Conservation (phyloP, 192 early-diverging fungal genomes). For the Cetraspora pellucida region DNA sequence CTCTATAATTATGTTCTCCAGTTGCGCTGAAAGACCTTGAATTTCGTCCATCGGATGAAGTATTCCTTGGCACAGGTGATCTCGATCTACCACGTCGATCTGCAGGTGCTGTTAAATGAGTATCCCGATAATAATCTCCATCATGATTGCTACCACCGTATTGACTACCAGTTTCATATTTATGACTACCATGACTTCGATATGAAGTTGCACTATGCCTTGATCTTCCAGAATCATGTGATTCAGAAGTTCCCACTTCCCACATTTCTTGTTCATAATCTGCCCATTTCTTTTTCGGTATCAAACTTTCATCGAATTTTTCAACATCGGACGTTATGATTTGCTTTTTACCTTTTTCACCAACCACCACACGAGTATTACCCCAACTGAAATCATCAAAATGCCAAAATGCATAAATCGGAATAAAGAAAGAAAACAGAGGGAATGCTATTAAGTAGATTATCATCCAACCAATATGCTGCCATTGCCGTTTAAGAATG, state of each 20-base stretch:
- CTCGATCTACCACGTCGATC: constrained; percentile 15
- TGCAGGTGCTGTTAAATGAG: constrained; percentile 21
- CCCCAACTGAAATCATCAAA: constrained; percentile 99
- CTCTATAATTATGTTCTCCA: constrained; percentile 23
- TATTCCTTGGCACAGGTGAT: constrained; percentile 20
- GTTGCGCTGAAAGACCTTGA: constrained; percentile 7
- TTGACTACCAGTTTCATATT: constrained; percentile 21
- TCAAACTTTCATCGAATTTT: constrained; percentile 82
- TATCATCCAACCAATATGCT: constrained; percentile 81
- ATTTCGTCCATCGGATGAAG: constrained; percentile 7
- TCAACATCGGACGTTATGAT: constrained; percentile 71
- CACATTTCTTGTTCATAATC: constrained; percentile 82
- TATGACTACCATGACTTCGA: constrained; percentile 30
- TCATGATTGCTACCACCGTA: constrained; percentile 27
- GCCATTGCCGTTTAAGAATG: constrained; percentile 64
- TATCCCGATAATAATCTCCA: constrained; percentile 38
- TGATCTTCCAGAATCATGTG: constrained; percentile 52
- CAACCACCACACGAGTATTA: constrained; percentile 85
- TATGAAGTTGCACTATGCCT: constrained; percentile 34
- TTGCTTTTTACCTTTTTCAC: constrained; percentile 63
- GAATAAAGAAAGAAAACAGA: constrained; percentile 89
- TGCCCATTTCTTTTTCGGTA: constrained; percentile 86
- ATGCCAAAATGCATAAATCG: constrained; percentile 97
- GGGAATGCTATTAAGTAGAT: constrained; percentile 91
- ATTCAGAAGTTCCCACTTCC: constrained; percentile 60